Conservation (phyloP, 2,329 filamentous ascomycete species). For the Didymella pinodella region DNA sequence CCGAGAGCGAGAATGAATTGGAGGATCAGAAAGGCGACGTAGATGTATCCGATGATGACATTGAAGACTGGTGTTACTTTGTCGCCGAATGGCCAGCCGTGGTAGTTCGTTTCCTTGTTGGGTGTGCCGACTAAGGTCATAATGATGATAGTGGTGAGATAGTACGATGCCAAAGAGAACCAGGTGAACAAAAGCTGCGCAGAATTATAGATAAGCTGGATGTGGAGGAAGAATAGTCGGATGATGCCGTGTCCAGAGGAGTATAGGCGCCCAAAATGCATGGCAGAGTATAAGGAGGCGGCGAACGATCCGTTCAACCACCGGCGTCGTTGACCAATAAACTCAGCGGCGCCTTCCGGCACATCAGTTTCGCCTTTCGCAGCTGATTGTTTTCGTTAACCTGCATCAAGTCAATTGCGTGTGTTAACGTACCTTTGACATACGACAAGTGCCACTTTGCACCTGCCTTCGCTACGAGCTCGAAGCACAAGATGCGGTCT, state of each 20-base stretch:
- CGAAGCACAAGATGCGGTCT: constrained; percentile 70
- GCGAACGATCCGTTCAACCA: constrained; percentile 80
- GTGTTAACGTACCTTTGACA: constrained; percentile 2
- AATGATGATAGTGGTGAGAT: constrained; percentile 91
- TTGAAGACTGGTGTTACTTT: constrained; percentile 84
- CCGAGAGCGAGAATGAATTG: constrained; percentile 94
- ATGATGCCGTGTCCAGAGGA: constrained; percentile 93
- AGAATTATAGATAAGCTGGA: constrained; percentile 92
- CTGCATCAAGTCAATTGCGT: background rate
- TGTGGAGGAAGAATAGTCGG: constrained; percentile 95
- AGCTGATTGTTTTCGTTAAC: constrained; percentile 67
- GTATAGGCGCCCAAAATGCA: constrained; percentile 59
- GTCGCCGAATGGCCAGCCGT: constrained; percentile 87
- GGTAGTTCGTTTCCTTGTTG: constrained; percentile 47
- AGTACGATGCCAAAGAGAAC: constrained; percentile 80
- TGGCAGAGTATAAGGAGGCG: constrained; percentile 70
- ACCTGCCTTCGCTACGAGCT: constrained; percentile 50
- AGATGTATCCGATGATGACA: constrained; percentile 84
- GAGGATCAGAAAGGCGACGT: constrained; percentile 84
- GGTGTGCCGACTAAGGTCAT: constrained; percentile 83
- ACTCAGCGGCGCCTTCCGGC: constrained; percentile 90
- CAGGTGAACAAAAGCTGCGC: constrained; percentile 85
- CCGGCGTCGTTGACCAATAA: constrained; percentile 92
- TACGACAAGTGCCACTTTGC: constrained; percentile 9
- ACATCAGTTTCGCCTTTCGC: constrained; percentile 98